Conservation (phyloP, 768 basidiomycete species). For the Pisolithus albus region DNA sequence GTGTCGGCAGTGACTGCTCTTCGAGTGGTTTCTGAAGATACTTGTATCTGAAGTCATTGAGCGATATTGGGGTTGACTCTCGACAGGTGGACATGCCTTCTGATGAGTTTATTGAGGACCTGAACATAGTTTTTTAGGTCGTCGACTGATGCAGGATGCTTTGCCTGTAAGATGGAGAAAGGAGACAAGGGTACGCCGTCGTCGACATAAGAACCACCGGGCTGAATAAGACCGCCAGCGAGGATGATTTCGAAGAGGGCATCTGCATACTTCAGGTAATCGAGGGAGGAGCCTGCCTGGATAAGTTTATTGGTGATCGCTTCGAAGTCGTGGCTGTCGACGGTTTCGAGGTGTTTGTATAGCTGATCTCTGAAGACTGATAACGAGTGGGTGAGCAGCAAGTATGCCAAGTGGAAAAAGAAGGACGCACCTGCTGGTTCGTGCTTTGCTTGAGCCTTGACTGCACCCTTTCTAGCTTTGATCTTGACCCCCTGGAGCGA, state of each 20-base stretch:
- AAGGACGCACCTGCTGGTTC: constrained; percentile 59
- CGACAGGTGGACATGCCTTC: constrained; percentile 51
- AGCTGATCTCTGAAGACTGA: constrained; percentile 90
- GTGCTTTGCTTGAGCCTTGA: constrained; percentile 91
- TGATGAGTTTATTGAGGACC: constrained; percentile 91
- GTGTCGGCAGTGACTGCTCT: constrained; percentile 68
- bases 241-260: constrained; percentile 93
- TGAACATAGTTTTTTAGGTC: constrained; percentile 93
- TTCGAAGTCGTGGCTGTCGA: constrained; percentile 76
- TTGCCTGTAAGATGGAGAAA: constrained; percentile 81
- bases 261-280: constrained; percentile 96
- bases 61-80: constrained; percentile 1
- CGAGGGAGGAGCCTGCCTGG: constrained; percentile 87
- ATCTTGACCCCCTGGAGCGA: constrained; percentile 89
- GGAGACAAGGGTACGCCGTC: constrained; percentile 80
- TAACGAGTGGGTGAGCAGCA: constrained; percentile 7
- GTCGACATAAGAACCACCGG: constrained; percentile 87
- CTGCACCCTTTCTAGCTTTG: constrained; percentile 88
- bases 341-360: constrained; percentile 83
- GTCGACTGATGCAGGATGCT: constrained; percentile 69
- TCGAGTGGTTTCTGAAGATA: constrained; percentile 98
- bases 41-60: constrained; percentile 66
- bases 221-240: constrained; percentile 93
- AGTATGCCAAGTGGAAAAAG: background rate
- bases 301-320: constrained; percentile 75